phyloP scores from a whole-genome alignment of 1,284 basidiomycete genomes.

The Microbotryum lychnidis-dioicae region DNA sequence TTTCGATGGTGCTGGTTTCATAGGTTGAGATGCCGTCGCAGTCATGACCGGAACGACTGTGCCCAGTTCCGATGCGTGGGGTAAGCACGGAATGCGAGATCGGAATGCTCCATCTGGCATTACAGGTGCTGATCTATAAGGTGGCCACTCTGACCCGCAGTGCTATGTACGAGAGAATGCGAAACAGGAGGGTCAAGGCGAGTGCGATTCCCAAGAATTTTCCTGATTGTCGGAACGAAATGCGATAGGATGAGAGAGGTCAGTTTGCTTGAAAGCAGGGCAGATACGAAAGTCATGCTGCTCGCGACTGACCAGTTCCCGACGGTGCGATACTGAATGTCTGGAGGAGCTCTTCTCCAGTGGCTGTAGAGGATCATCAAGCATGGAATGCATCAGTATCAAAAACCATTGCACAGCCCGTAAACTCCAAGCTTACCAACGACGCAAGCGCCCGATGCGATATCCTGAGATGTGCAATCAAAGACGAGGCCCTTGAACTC shows the following conservation, averaged over 20 bases:
- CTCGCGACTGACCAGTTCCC: conserved; percentile 8
- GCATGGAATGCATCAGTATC: too few relatives aligned
- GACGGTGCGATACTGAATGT: conserved; percentile 12
- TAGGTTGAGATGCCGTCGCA: too few relatives aligned
- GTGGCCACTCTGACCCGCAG: conserved; percentile 4
- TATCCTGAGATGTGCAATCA: conserved; percentile 39
- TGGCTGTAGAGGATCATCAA: conserved; percentile 28
- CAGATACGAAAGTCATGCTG: not conserved
- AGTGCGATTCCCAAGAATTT: conserved; percentile 42
- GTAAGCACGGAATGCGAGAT: not conserved
- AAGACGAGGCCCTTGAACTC: conserved; percentile 41
- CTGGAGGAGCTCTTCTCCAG: conserved; percentile 41
- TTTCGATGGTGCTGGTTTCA: too few relatives aligned
- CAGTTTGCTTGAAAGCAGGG: not conserved
- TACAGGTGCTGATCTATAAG: not conserved
- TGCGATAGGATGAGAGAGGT: conserved; percentile 8
- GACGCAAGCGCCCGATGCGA: conserved; percentile 41
- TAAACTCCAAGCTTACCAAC: conserved; percentile 7
- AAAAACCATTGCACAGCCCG: too few relatives aligned
- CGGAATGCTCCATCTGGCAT: not conserved
- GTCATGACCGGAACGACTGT: too few relatives aligned
- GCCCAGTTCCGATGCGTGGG: too few relatives aligned
- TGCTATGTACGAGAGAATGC: conserved; percentile 9
- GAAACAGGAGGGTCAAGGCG: conserved; percentile 29
- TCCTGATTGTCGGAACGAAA: conserved; percentile 38